phyloP scores from a whole-genome alignment of 257 asterid genomes.

The Eustoma russellianum region DNA sequence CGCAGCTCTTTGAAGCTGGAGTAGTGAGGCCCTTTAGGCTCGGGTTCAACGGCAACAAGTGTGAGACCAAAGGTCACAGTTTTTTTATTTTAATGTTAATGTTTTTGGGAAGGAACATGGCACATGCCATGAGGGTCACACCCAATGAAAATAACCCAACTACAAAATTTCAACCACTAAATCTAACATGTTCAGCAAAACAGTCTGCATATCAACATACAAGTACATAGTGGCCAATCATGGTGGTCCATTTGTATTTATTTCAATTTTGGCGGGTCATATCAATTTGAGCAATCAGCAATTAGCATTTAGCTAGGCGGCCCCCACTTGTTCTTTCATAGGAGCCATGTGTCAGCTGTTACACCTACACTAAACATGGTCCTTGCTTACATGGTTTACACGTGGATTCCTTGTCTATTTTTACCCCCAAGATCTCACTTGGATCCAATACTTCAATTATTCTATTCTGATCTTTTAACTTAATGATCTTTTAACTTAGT shows the following conservation, averaged over 20 bases:
- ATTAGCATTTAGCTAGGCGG: too few relatives aligned
- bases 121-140: background rate
- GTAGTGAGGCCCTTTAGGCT: too few relatives aligned
- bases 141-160: slow-evolving; percentile 5
- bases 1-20: too few relatives aligned
- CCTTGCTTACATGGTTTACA: slow-evolving; percentile 3
- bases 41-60: too few relatives aligned
- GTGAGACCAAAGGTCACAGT: too few relatives aligned
- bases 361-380: background rate
- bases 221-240: background rate
- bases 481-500: too few relatives aligned
- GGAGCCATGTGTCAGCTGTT: background rate
- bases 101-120: too few relatives aligned
- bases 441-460: too few relatives aligned
- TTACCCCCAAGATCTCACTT: too few relatives aligned
- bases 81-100: too few relatives aligned
- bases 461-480: too few relatives aligned
- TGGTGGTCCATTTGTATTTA: slow-evolving; percentile 12
- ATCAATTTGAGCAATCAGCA: background rate
- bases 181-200: slow-evolving; percentile 15
- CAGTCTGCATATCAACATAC: slow-evolving; percentile 6
- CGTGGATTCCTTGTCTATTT: background rate
- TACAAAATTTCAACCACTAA: slow-evolving; percentile 37
- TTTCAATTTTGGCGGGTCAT: background rate
- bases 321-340: too few relatives aligned